Base-by-base conservation (phyloP, 441 rosid species). In the Theobroma grandiflorum region DNA sequence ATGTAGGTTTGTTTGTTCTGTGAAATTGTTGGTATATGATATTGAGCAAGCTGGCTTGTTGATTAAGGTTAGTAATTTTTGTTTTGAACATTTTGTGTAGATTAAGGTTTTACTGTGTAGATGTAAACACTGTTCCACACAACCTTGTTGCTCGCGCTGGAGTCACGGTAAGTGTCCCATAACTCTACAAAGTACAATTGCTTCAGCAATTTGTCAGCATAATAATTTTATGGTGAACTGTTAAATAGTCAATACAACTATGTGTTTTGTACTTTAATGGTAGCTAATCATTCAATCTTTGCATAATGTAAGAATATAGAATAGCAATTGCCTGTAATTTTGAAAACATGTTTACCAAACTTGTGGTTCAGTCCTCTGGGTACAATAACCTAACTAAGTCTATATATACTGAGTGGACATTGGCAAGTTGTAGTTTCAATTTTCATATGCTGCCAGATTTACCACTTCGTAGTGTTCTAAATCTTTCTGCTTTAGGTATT, bases 81-180 rank as follows among this genome's bases (percentile, higher is more conserved):
- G 9, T 50, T 75, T 76, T 15, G 18, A 42, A 12, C 50, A 53
- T 38, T 49, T 84, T 50, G 52, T 84, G 72, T 81, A 96, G 99
- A 82, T 77, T 96, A 85, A 86, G 85, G 80, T 92, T 96, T 87
- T 92, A 88, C 81, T 83, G 89, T 66, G 84, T 93, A 40, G 93
- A 95, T 87, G 98, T 95, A 84, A 95, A 96, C 87, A 77, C 88
- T 61, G 94, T 95, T 81, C 92, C 98, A 0, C 93, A 90, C 78
- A 91, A 71, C 77, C 91, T 96, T 77, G 96, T 96, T 40, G 72
- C 92, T 73, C 91, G 79, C 78, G 98, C 98, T 69, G 97, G 94
- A 69, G 93, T 93, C 80, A 91, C 93, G 64, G 98, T 94, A 90
- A 91, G 92, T 88, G 79, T 68, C 55, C 63, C 58, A 26, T 57